Base-by-base conservation (phyloP, 2,329 filamentous ascomycete genomes). In the Diplocarpon mali region DNA sequence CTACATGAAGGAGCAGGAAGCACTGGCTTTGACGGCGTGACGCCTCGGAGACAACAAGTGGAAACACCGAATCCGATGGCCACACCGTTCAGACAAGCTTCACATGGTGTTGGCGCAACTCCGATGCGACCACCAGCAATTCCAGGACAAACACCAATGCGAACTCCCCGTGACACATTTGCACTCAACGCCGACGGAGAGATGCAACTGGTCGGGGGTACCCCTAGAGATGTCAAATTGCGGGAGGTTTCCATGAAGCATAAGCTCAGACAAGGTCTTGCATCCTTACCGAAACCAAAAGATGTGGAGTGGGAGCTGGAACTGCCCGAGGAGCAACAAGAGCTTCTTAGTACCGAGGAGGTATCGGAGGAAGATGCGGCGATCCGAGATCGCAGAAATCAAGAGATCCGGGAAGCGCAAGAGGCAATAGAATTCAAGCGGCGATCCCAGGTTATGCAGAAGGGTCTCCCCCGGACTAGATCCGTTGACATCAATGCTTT, bases 11-110 rank as follows among this genome's bases (percentile, higher is more conserved):
- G 87, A 5, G 68, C 73, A 36, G 80, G 76, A 3, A 93, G 89
- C 10, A 94, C 89, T 6, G 89, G 89, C 0, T 93, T 95, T 57
- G 85, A 92, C 55, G 83, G 88, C 32, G 83, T 84, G 35, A 77
- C 86, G 1, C 88, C 90, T 31, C 78, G 85, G 46, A 83, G 80
- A 58, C 84, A 95, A 50, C 73, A 80, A 29, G 76, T 90, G 45
- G 76, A 88, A n/a, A 98, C 92, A 0, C 92, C 92, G 0, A 98
- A 98, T 60, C 92, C 92, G 0, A 74, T 98, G 69, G 89, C 92
- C 0, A 98, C 92, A 0, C 92, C 92, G 1, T 73, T 94, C 53
- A 76, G 85, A 43, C 70, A 78, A 49, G 75, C 68, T 34, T 64
- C 69, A 1, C 75, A 74, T 49, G 83, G 78, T 17, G 69, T 77